These are phyloP conservation scores for Juglanconis juglandina DNA, from an alignment of 2,329 filamentous ascomycete genomes.

Conservation along the genomic window DNA sequence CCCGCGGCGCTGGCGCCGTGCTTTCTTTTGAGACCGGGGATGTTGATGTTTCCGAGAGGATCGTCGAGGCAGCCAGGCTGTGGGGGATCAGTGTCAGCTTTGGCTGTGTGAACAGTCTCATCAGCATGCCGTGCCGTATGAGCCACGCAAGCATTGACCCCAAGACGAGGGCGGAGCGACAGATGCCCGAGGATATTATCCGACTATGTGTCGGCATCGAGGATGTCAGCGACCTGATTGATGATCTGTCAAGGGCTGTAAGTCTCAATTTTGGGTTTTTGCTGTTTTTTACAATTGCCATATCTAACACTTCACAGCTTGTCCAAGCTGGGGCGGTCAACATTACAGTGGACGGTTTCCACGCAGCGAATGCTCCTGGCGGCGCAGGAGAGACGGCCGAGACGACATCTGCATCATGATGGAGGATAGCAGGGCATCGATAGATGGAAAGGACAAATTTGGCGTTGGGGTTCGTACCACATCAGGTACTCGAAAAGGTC, in stretches of 20 bases:
- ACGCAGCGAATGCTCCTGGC: conserved; percentile 55
- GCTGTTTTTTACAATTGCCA: not conserved
- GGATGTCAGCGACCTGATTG: conserved; percentile 84
- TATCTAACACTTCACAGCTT: conserved; percentile 49
- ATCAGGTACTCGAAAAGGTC: conserved; percentile 8
- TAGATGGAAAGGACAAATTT: not conserved
- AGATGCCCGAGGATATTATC: conserved; percentile 96
- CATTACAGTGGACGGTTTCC: conserved; percentile 78
- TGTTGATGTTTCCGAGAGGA: conserved; percentile 76
- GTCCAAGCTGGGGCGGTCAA: conserved; percentile 92
- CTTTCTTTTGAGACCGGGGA: conserved; percentile 95
- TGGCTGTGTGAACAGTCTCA: conserved; percentile 95
- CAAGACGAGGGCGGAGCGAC: conserved; percentile 81
- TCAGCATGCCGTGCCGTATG: conserved; percentile 99
- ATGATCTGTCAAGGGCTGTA: conserved; percentile 87
- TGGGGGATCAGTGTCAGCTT: conserved; percentile 98
- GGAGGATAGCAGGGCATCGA: not conserved
- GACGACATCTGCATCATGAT: not conserved
- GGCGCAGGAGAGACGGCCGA: conserved; percentile 38
- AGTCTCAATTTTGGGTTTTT: conserved; percentile 37
- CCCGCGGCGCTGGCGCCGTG: conserved; percentile 88
- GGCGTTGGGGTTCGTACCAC: conserved; percentile 19
- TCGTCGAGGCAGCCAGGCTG: conserved; percentile 86
- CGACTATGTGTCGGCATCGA: conserved; percentile 95
- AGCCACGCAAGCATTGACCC: conserved; percentile 97